A percentile compares a stretch with the other conserved stretches of the same genome.
Conservation (phyloP, 2,329 filamentous ascomycete genomes). For the Pyrenophora tritici-repentis region DNA sequence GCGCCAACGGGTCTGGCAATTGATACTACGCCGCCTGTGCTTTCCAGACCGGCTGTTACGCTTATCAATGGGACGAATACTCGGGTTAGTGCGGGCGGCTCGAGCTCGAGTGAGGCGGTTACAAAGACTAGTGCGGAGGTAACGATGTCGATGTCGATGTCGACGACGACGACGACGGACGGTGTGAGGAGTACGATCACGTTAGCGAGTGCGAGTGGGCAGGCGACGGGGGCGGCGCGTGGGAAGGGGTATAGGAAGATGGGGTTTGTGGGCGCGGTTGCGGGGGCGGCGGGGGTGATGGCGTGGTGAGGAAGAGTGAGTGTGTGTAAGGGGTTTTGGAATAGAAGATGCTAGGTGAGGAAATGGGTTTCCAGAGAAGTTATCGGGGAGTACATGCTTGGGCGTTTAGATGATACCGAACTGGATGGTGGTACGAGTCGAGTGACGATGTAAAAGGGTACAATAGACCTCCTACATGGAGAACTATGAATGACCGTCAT, state of each 20-base stretch:
- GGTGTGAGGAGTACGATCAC: no score
- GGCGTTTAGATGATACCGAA: neutral
- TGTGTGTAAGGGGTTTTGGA: no score
- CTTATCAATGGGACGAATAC: conserved; percentile 5
- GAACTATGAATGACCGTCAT: no score
- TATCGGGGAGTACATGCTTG: neutral
- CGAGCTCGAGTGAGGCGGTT: neutral
- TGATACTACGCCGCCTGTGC: conserved; percentile 1
- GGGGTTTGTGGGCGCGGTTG: conserved; percentile 22
- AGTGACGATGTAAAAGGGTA: no score
- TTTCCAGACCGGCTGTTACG: conserved; percentile 1
- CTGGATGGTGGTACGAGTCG: no score
- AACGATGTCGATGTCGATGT: no score
- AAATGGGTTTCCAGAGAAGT: neutral
- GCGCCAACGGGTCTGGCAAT: neutral
- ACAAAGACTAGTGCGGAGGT: conserved; percentile 1
- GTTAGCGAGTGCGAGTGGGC: no score
- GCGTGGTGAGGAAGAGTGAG: no score
- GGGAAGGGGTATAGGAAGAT: conserved; percentile 13
- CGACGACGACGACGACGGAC: neutral
- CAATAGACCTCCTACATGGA: no score
- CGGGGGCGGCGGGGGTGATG: conserved; percentile 25
- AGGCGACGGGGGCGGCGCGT: conserved; percentile 1
- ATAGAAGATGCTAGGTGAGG: no score
- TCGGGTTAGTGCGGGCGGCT: neutral